Conservation (phyloP, 2,329 filamentous ascomycete species). For the Nothopassalora personata region DNA sequence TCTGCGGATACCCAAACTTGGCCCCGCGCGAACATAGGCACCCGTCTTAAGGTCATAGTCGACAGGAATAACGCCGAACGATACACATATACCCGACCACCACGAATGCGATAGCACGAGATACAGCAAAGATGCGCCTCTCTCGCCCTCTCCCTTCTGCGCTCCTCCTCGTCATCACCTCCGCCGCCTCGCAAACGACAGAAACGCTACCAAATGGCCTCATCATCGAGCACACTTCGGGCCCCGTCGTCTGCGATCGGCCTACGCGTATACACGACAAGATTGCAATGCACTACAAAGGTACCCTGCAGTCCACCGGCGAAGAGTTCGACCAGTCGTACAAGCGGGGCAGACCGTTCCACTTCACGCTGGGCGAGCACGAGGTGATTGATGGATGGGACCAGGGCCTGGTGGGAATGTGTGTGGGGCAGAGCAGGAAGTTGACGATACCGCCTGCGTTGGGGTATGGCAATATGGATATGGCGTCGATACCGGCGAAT, state of each 20-base stretch:
- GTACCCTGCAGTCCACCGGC: constrained; percentile 53
- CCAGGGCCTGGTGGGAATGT: constrained; percentile 85
- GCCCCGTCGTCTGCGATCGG: constrained; percentile 39
- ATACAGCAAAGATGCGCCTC: constrained; percentile 18
- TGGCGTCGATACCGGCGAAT: constrained; percentile 70
- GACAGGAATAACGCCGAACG: too few species aligned
- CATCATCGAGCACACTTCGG: constrained; percentile 39
- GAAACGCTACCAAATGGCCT: constrained; percentile 19
- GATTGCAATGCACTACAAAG: constrained; percentile 47
- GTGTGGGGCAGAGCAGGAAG: constrained; percentile 83
- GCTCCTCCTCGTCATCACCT: constrained; percentile 16
- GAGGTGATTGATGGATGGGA: constrained; percentile 96
- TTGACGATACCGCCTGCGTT: constrained; percentile 83
- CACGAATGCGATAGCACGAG: not conserved
- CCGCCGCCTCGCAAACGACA: constrained; percentile 7
- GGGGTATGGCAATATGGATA: constrained; percentile 70
- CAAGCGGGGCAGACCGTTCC: constrained; percentile 68
- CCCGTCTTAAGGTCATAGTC: too few species aligned
- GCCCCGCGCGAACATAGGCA: too few species aligned
- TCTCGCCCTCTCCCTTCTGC: constrained; percentile 13
- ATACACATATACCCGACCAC: not conserved
- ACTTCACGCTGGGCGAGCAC: constrained; percentile 71
- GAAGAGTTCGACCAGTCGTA: constrained; percentile 80
- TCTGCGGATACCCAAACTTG: too few species aligned
- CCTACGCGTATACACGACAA: constrained; percentile 44